Evolutionary conservation across 106 monocot species (phyloP).

Genomic region (Dendrobium catenatum): DNA sequence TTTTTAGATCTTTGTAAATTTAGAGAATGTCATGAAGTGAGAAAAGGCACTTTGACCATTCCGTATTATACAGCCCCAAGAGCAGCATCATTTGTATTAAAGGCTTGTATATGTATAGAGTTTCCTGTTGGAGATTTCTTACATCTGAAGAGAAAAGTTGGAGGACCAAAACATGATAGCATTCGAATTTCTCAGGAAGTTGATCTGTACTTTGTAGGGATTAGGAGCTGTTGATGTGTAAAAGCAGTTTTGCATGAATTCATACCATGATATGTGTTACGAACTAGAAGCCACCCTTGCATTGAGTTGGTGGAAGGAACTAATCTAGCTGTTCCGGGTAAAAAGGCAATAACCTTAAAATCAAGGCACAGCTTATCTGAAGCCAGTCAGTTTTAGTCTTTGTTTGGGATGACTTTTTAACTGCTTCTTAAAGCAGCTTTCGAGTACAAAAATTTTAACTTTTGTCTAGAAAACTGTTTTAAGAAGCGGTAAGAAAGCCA

Average conservation of each 20-base stretch:
- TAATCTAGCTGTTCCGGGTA: too few relatives aligned
- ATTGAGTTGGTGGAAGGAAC: too few relatives aligned
- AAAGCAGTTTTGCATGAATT: not conserved
- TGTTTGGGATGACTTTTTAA: too few relatives aligned
- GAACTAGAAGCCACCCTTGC: too few relatives aligned
- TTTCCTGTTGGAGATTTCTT: slow-evolving; percentile 13
- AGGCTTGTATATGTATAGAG: slow-evolving; percentile 48
- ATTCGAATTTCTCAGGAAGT: slow-evolving; percentile 28
- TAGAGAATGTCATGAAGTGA: slow-evolving; percentile 32
- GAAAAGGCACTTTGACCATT: slow-evolving; percentile 23
- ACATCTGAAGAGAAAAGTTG: slow-evolving; percentile 9
- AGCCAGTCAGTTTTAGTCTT: too few relatives aligned
- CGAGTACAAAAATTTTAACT: too few relatives aligned
- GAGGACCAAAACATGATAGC: slow-evolving; percentile 42
- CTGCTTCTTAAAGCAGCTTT: too few relatives aligned
- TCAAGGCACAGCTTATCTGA: too few relatives aligned
- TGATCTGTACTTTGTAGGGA: slow-evolving; percentile 41
- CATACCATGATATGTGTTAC: too few relatives aligned
- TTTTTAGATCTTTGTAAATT: slow-evolving; percentile 43
- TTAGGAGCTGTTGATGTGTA: not conserved
- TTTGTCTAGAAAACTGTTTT: too few relatives aligned
- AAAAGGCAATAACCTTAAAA: too few relatives aligned
- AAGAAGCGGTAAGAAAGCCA: too few relatives aligned
- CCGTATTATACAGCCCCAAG: slow-evolving; percentile 63
- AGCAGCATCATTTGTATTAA: slow-evolving; percentile 46